These are phyloP conservation scores for Xeromyces bisporus DNA, from an alignment of 495 filamentous ascomycete species.

Conservation along the genomic window DNA sequence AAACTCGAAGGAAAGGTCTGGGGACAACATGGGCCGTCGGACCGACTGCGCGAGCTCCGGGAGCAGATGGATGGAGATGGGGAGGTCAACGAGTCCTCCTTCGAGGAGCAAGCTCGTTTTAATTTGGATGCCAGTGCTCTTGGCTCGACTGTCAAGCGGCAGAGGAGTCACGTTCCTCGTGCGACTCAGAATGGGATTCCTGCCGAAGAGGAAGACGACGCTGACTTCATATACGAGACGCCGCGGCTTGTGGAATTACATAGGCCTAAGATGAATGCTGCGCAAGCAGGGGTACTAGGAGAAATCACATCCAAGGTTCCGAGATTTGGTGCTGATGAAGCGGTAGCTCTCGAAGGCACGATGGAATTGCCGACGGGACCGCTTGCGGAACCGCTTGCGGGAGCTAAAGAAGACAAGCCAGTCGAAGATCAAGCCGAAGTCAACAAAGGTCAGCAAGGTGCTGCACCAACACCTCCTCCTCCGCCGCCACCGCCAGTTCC, in stretches of 20 bases:
- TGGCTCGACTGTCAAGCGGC: slow-evolving; percentile 43
- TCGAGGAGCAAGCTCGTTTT: slow-evolving; percentile 33
- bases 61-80: slow-evolving; percentile 76
- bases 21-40: slow-evolving; percentile 75
- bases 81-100: slow-evolving; percentile 31
- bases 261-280: slow-evolving; percentile 56
- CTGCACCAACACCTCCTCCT: neutral
- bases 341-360: slow-evolving; percentile 36
- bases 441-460: neutral
- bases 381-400: slow-evolving; percentile 59
- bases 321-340: slow-evolving; percentile 51
- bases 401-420: slow-evolving; percentile 26
- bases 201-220: slow-evolving; percentile 31
- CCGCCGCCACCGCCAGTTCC: slow-evolving; percentile 29
- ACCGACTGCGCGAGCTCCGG: slow-evolving; percentile 76
- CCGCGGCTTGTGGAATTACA: slow-evolving; percentile 49
- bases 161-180: slow-evolving; percentile 36
- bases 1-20: slow-evolving; percentile 93
- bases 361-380: no score
- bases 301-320: slow-evolving; percentile 70
- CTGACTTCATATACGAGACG: slow-evolving; percentile 42
- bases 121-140: slow-evolving; percentile 39
- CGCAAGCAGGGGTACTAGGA: slow-evolving; percentile 56
- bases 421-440: slow-evolving; percentile 10
- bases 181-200: slow-evolving; percentile 16